Conservation (phyloP, 78 protist genomes). For the Dictyostelium capitatum region DNA sequence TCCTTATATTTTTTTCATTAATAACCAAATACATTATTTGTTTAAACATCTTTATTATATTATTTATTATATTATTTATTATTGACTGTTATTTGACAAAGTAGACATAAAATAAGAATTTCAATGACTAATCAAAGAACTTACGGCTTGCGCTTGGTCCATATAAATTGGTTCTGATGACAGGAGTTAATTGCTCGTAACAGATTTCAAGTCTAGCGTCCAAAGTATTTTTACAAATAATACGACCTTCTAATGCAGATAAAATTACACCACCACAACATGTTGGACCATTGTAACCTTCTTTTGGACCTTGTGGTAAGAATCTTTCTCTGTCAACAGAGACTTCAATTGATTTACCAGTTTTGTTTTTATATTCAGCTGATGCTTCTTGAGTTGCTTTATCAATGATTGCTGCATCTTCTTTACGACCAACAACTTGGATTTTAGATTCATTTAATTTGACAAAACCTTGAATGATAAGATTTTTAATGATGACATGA, state of each 20-base stretch:
- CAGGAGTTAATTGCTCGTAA: conserved; percentile 83
- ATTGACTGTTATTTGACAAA: too few species aligned
- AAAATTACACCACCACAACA: conserved; percentile 85
- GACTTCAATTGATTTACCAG: conserved; percentile 24
- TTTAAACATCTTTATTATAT: neutral
- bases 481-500: conserved; percentile 54
- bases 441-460: conserved; percentile 57
- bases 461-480: conserved; percentile 75
- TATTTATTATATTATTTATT: neutral
- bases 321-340: conserved; percentile 47
- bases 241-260: conserved; percentile 74
- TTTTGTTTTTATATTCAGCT: conserved; percentile 25
- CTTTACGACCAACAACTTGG: conserved; percentile 75
- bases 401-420: conserved; percentile 29
- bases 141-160: conserved; percentile 57
- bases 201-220: conserved; percentile 88
- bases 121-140: conserved; percentile 69
- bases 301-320: conserved; percentile 81
- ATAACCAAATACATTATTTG: neutral
- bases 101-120: too few species aligned
- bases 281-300: conserved; percentile 59
- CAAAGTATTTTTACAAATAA: conserved; percentile 85
- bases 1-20: too few species aligned
- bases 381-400: conserved; percentile 48
- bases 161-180: conserved; percentile 76